Evolutionary conservation across 768 basidiomycete species (phyloP), one percentile per base, ranked within the genome.

Genomic region (Agaricus blazei): DNA sequence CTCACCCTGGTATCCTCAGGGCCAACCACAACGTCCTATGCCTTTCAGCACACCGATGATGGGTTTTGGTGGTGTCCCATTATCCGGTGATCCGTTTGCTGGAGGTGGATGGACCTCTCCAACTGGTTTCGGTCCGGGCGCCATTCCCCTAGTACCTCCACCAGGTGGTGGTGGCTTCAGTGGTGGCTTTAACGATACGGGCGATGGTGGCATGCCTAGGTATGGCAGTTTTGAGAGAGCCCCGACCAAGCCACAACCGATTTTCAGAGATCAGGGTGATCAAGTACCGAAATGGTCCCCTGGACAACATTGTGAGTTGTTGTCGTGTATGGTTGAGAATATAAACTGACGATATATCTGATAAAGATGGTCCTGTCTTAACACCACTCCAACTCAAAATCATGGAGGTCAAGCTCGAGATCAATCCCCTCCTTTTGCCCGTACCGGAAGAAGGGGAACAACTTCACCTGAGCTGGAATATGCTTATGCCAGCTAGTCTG

Each of bases 401-500:
- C 24, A 77, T 88, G 9, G 61, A 70, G 0, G 82, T 81, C 1
- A 58, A 60, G 4, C 59, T 84, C 5, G 66, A 68, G 45, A 54
- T 90, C 34, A 89, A 90, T 63, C 87, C 88, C 0, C 73, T 89
- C 26, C 71, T 90, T 14, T 62, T 68, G 0, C 82, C 84, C n/a
- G 64, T 63, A 42, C 71, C 67, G 57, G 67, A 76, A 0, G 75
- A 79, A 1, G 60, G 69, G 4, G 74, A 76, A 1, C 67, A 70
- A 28, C 75, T 77, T 6, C 79, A 80, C 64, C 70, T 90, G 45
- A 80, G 78, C 45, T 90, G 88, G 87, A 86, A 87, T 68, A 86
- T 90, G 83, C 75, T 87, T 41, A 88, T 83, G 65, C 70, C 73
- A 5, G 78, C 85, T 5, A 78, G 75, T 40, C 75, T 81, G 56